Evolutionary conservation across 116 monocot species (phyloP), one percentile per base, ranked within the genome.

Genomic region (Posidonia oceanica): DNA sequence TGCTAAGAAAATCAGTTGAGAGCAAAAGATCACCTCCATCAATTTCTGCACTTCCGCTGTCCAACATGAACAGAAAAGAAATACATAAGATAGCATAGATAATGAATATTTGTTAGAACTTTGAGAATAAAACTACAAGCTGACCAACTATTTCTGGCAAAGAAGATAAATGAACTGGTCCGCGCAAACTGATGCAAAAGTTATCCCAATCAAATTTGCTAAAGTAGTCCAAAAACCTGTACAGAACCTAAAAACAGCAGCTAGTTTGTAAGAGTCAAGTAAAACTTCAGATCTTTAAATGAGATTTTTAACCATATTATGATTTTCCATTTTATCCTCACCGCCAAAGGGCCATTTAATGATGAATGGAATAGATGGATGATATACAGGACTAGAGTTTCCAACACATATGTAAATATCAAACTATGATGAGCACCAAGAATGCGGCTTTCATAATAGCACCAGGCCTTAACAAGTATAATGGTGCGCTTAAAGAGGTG

Each of bases 391-490:
- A 94, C 68, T 67, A 94, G 65, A 18, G 82, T 88, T 75, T 94
- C 94, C 76, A 94, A 78, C 12, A 88, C 94, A 83, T 94, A 94
- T 4, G 94, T 94, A 36, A 91, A 90, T 56, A 94, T 84, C 15
- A 94, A 69, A 68, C 83, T 83, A 79, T 91, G 87, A 69, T 94
- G 86, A 74, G 94, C 87, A 71, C 94, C 94, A 64, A 94, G 88
- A 69, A 94, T 82, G 37, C 84, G 91, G 56, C 94, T 94, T 61
- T 94, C 94, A 79, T 94, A 94, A 77, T 91, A 94, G 63, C 94
- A 94, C 94, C 94, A 94, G 16, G 91, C 74, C 79, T 94, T 94
- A 72, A 94, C 86, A 59, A 94, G 67, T 76, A 91, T 79, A 69
- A 94, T 84, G 73, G 91, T 94, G 20, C 82, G 64, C 61, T 91